phyloP scores from a whole-genome alignment of 2,329 filamentous ascomycete species.

The Calonectria pseudoreteaudii region DNA sequence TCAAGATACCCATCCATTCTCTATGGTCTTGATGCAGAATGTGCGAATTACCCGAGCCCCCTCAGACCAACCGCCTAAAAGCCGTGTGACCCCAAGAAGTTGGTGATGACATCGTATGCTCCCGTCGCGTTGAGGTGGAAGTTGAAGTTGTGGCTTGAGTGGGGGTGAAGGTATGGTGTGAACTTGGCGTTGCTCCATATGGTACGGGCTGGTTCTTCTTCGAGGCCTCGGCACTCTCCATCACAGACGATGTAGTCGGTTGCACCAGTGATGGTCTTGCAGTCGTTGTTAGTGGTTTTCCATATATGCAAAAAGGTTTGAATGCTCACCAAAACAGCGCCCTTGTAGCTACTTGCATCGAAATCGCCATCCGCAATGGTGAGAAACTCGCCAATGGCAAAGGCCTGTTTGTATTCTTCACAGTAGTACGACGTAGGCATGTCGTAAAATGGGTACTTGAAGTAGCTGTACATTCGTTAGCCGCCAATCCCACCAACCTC shows the following conservation, averaged over 20 bases:
- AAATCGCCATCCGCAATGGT: conserved; percentile 31
- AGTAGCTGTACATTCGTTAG: conserved; percentile 20
- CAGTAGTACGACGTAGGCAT: conserved; percentile 23
- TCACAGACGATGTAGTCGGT: conserved; percentile 41
- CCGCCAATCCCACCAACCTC: background rate
- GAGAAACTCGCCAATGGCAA: conserved; percentile 32
- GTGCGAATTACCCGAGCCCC: too few relatives aligned
- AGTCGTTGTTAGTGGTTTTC: background rate
- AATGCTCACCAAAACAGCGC: conserved; percentile 28
- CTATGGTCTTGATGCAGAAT: background rate
- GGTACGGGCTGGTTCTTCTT: conserved; percentile 37
- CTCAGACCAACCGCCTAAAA: background rate
- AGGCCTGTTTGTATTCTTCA: conserved; percentile 31
- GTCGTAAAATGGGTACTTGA: conserved; percentile 32
- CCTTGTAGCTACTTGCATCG: conserved; percentile 30
- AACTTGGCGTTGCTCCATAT: conserved; percentile 34
- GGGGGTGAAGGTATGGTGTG: conserved; percentile 29
- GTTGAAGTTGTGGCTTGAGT: conserved; percentile 35
- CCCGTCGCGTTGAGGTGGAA: conserved; percentile 30
- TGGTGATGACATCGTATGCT: conserved; percentile 30
- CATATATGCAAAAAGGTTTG: rapidly evolving
- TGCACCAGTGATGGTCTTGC: conserved; percentile 27
- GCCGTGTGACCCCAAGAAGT: conserved; percentile 20
- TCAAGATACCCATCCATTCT: background rate
- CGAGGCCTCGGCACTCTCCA: conserved; percentile 41